These are phyloP conservation scores for Kwoniella sp. DNA, from an alignment of 768 basidiomycete genomes.

Conservation along the genomic window DNA sequence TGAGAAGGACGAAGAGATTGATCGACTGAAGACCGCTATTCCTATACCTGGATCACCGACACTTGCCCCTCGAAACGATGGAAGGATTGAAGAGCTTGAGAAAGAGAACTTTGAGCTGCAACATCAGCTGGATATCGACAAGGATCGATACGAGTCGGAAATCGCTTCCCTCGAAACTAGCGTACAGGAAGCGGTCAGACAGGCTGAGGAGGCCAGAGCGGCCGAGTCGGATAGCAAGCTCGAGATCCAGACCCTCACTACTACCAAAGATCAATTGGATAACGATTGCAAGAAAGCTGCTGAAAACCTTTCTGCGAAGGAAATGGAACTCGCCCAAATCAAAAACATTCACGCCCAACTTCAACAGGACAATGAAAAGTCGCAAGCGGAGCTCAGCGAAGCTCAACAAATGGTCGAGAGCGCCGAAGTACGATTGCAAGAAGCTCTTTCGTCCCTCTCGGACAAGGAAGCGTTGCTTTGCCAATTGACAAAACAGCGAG, in stretches of 20 bases:
- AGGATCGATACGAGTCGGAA: constrained; percentile 2
- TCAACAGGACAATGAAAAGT: background rate
- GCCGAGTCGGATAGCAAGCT: background rate
- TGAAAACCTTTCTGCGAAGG: background rate
- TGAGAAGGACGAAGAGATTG: constrained; percentile 45
- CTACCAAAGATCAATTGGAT: background rate
- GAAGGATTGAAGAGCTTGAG: constrained; percentile 11
- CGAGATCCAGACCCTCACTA: background rate
- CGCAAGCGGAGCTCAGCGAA: background rate
- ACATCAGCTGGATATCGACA: constrained; percentile 1
- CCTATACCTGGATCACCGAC: constrained; percentile 41
- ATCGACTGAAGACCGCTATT: constrained; percentile 27
- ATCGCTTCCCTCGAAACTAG: constrained; percentile 5
- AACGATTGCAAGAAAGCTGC: background rate
- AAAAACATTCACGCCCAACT: background rate
- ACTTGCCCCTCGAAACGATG: constrained; percentile 4
- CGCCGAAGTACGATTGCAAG: background rate
- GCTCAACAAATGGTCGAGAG: background rate
- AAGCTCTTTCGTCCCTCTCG: background rate
- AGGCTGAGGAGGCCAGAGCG: constrained; percentile 6
- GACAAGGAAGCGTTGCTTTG: constrained; percentile 12
- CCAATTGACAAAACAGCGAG: background rate
- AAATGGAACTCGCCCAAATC: constrained; percentile 1
- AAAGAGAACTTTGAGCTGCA: constrained; percentile 11
- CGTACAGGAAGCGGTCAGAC: background rate